Evolutionary conservation across 2,329 filamentous ascomycete species (phyloP), one percentile per base, ranked within the genome.

Genomic region (Xylaria sp.): DNA sequence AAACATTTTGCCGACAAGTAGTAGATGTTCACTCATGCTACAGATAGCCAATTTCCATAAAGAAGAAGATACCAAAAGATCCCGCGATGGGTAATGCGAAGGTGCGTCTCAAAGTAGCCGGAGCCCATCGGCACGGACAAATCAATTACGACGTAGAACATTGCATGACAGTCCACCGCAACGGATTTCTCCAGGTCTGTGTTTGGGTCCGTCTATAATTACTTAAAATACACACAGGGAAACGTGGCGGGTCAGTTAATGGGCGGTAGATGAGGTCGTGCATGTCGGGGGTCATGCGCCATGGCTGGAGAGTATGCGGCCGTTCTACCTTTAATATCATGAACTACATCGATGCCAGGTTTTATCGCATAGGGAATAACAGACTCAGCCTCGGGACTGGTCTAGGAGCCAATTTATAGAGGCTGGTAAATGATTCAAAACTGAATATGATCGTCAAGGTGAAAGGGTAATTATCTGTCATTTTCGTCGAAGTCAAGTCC

Each of bases 181-280:
- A 67, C 54, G 56, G 66, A 2, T 40, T 62, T 56, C 63, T 38
- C 57, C 63, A 68, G 66, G 63, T 49, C 63, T 54, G 44, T 33
- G 59, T 68, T 68, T 68, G 61, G 66, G 66, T 23, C 38, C 49
- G 11, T 59, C 44, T 67, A 66, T 66, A 51, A 58, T 62, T 66
- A 63, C 42, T 49, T 15, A 17, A 26, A 1, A 0, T 40, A 42
- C n/a, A 17, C 6, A 53, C 17, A 33, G 2, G 23, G 7, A 53
- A 31, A 46, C 36, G 56, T 26, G 48, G 42, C 33, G 51, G 23
- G 44, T 33, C 26, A 17, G 20, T 51, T 33, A 1, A 57, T 36
- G 64, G 59, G 64, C 59, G 64, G 64, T 58, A 66, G 59, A 63
- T 63, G 64, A 63, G 51, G 59, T 42, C 51, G 49, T 23, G 10